phyloP scores from a whole-genome alignment of 1,284 basidiomycete species.

The Moesziomyces sp. region DNA sequence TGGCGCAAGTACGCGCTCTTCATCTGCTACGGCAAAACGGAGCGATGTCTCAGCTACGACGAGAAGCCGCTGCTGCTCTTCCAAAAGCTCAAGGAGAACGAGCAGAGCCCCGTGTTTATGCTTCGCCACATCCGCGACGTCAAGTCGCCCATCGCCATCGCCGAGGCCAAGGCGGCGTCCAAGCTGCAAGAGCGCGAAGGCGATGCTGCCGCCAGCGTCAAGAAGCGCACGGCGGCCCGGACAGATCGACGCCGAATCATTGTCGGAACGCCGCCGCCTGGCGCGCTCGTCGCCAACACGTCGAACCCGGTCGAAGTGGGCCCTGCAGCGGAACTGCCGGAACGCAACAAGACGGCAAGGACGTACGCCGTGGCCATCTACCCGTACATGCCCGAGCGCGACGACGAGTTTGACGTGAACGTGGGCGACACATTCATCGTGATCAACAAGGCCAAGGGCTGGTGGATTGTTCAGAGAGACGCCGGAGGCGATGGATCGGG shows the following conservation, averaged over 20 bases:
- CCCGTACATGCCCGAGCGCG: slow-evolving; percentile 94
- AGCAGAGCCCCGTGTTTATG: slow-evolving; percentile 99
- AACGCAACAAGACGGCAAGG: slow-evolving; percentile 20
- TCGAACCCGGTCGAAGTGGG: slow-evolving; percentile 45
- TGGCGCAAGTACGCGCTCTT: slow-evolving; percentile 99
- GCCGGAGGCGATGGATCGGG: slow-evolving; percentile 78
- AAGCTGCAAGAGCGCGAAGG: slow-evolving; percentile 39
- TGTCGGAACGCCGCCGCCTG: slow-evolving; percentile 29
- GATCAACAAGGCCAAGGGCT: slow-evolving; percentile 89
- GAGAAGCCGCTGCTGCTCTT: slow-evolving; percentile 96
- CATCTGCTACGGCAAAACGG: slow-evolving; percentile 91
- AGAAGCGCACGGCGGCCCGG: slow-evolving; percentile 28
- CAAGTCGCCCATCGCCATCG: slow-evolving; percentile 79
- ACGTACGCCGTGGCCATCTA: slow-evolving; percentile 89
- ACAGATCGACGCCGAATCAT: slow-evolving; percentile 38
- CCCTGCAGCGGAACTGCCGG: slow-evolving; percentile 48
- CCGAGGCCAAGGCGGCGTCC: slow-evolving; percentile 58
- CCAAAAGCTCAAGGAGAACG: slow-evolving; percentile 95
- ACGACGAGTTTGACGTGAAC: slow-evolving; percentile 96
- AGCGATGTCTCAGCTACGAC: slow-evolving; percentile 95
- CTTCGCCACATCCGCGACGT: slow-evolving; percentile 96
- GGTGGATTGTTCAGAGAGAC: slow-evolving; percentile 99
- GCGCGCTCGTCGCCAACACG: slow-evolving; percentile 24
- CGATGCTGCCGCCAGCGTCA: slow-evolving; percentile 6
- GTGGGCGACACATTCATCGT: slow-evolving; percentile 84